Conservation (phyloP, 768 basidiomycete genomes). For the Pulveroboletus sp. region DNA sequence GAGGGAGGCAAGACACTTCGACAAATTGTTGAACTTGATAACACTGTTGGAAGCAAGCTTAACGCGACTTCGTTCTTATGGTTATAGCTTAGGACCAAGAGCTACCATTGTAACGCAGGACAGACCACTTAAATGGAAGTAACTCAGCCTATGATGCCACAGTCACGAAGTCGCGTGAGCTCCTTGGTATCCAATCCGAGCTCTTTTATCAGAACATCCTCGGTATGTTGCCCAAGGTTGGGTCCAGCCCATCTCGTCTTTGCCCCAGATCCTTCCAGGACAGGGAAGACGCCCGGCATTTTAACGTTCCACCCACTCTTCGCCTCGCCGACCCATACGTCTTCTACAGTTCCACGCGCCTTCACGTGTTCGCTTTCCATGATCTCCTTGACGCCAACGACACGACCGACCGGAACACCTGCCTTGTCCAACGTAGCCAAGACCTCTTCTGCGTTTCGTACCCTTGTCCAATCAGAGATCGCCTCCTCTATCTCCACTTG, state of each 20-base stretch:
- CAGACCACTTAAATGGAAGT: neutral
- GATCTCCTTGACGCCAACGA: conserved; percentile 59
- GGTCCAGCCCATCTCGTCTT: conserved; percentile 67
- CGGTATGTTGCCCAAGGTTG: conserved; percentile 57
- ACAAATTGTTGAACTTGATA: conserved; percentile 44
- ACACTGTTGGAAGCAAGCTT: conserved; percentile 32
- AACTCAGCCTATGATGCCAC: conserved; percentile 25
- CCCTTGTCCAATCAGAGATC: conserved; percentile 55
- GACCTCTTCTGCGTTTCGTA: conserved; percentile 49
- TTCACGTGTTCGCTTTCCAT: conserved; percentile 52
- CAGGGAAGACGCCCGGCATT: conserved; percentile 61
- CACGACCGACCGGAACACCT: conserved; percentile 61
- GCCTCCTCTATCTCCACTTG: conserved; percentile 54
- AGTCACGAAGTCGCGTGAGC: conserved; percentile 34
- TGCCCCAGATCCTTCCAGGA: conserved; percentile 54
- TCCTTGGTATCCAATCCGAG: conserved; percentile 37
- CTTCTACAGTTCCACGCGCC: conserved; percentile 53
- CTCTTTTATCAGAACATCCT: conserved; percentile 42
- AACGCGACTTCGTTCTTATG: conserved; percentile 36
- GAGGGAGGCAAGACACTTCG: conserved; percentile 54
- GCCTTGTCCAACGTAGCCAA: conserved; percentile 43
- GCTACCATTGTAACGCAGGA: neutral
- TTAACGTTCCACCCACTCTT: conserved; percentile 56
- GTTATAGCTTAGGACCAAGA: conserved; percentile 10
- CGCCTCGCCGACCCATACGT: conserved; percentile 47